phyloP scores from a whole-genome alignment of 177 flowering plant genomes.

The Vitis hybrid region DNA sequence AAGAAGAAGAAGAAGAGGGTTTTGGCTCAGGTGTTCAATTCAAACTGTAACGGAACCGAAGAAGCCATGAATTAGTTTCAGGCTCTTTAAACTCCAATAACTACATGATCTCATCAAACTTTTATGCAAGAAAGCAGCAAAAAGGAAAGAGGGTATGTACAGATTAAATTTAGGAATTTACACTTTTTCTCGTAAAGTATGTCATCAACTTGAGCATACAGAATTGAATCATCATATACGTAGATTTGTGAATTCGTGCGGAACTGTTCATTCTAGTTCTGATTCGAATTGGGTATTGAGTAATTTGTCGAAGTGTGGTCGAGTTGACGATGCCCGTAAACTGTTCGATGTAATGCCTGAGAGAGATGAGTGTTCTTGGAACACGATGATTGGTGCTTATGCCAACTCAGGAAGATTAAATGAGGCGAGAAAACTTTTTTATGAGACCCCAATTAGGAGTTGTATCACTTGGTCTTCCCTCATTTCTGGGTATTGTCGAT shows the following conservation, averaged over 20 bases:
- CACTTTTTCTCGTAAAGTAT: conserved; percentile 1
- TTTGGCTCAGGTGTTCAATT: no score
- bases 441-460: conserved; percentile 38
- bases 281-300: conserved; percentile 35
- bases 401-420: conserved; percentile 47
- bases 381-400: conserved; percentile 70
- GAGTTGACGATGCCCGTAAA: conserved; percentile 60
- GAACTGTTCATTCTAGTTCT: conserved; percentile 6
- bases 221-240: neutral
- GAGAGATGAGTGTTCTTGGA: conserved; percentile 75
- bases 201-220: neutral
- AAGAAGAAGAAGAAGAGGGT: no score
- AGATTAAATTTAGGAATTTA: conserved; percentile 7
- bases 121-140: neutral
- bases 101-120: neutral
- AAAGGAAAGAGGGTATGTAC: conserved; percentile 15
- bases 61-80: no score
- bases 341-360: conserved; percentile 71
- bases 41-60: no score
- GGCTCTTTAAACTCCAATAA: neutral
- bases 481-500: conserved; percentile 61
- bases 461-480: conserved; percentile 71
- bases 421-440: conserved; percentile 61
- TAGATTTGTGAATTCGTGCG: neutral
- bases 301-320: conserved; percentile 50